Conservation (phyloP, 2,329 filamentous ascomycete genomes). For the Furcasterigmium sp. region DNA sequence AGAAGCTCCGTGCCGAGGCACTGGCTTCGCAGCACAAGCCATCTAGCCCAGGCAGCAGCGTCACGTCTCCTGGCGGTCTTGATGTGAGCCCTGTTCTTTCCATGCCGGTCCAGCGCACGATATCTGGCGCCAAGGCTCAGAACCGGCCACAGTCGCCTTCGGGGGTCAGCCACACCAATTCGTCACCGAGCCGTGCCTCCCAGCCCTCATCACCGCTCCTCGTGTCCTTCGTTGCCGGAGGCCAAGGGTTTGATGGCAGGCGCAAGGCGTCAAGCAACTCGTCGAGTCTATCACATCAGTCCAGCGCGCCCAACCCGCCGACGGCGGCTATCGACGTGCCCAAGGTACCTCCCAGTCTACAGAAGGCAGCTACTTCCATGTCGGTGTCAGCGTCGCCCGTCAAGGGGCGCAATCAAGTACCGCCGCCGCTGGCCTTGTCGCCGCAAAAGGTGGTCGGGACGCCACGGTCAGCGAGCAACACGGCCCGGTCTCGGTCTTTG, state of each 20-base stretch:
- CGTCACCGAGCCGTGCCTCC: constrained; percentile 79
- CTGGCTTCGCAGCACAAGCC: constrained; percentile 62
- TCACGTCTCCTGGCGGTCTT: constrained; percentile 60
- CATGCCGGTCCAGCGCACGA: constrained; percentile 72
- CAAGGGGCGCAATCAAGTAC: constrained; percentile 47
- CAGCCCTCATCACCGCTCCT: constrained; percentile 69
- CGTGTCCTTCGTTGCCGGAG: constrained; percentile 86
- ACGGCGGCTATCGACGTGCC: constrained; percentile 68
- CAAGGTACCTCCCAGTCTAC: constrained; percentile 53
- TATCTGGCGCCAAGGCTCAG: constrained; percentile 74
- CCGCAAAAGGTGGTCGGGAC: constrained; percentile 60
- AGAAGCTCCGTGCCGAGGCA: constrained; percentile 89
- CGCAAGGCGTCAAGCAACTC: constrained; percentile 91
- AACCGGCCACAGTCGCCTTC: constrained; percentile 86
- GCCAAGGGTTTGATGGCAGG: constrained; percentile 66
- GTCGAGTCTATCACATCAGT: constrained; percentile 77
- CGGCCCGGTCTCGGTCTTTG: constrained; percentile 73
- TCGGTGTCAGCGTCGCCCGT: constrained; percentile 46
- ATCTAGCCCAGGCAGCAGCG: constrained; percentile 36
- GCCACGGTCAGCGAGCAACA: constrained; percentile 57
- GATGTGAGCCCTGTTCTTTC: constrained; percentile 83
- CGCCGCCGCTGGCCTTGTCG: constrained; percentile 46
- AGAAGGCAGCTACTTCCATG: constrained; percentile 51
- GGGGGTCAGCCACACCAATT: constrained; percentile 69
- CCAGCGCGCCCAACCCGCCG: constrained; percentile 62